phyloP scores from a whole-genome alignment of 2,329 filamentous ascomycete species.

The Xylariomycetidae sp. region DNA sequence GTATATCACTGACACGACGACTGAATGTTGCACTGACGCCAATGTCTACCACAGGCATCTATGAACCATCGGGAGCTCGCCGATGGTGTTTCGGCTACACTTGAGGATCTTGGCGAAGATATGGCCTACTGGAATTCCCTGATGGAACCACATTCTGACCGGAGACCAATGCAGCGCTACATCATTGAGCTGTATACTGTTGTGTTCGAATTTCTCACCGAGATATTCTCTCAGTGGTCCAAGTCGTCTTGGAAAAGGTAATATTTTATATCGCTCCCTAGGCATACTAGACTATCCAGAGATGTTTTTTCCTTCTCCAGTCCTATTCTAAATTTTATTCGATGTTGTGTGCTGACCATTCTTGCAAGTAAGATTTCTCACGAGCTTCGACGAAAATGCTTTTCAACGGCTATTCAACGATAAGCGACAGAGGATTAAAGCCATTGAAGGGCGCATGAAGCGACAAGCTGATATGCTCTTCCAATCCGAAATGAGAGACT shows the following conservation, averaged over 20 bases:
- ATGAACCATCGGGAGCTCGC: slow-evolving; percentile 4
- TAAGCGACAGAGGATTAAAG: slow-evolving; percentile 2
- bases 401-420: slow-evolving; percentile 1
- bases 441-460: too few relatives aligned
- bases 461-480: too few relatives aligned
- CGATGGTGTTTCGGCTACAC: slow-evolving; percentile 1
- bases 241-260: slow-evolving; percentile 6
- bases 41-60: slow-evolving; percentile 1
- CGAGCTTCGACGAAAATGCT: slow-evolving; percentile 5
- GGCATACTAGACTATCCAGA: too few relatives aligned
- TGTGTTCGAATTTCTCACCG: slow-evolving; percentile 7
- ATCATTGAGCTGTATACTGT: slow-evolving; percentile 6
- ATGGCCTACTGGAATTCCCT: slow-evolving; percentile 5
- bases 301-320: too few relatives aligned
- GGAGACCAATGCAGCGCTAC: slow-evolving; percentile 1
- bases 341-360: too few relatives aligned
- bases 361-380: slow-evolving; percentile 4
- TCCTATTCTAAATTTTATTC: too few relatives aligned
- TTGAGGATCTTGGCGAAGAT: slow-evolving; percentile 4
- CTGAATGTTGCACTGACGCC: too few relatives aligned
- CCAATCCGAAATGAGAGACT: too few relatives aligned
- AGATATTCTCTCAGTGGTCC: slow-evolving; percentile 7
- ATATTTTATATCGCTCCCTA: too few relatives aligned
- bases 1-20: too few relatives aligned
- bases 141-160: background rate